These are phyloP conservation scores for Neurospora discreta DNA, from an alignment of 495 filamentous ascomycete species.

Conservation along the genomic window DNA sequence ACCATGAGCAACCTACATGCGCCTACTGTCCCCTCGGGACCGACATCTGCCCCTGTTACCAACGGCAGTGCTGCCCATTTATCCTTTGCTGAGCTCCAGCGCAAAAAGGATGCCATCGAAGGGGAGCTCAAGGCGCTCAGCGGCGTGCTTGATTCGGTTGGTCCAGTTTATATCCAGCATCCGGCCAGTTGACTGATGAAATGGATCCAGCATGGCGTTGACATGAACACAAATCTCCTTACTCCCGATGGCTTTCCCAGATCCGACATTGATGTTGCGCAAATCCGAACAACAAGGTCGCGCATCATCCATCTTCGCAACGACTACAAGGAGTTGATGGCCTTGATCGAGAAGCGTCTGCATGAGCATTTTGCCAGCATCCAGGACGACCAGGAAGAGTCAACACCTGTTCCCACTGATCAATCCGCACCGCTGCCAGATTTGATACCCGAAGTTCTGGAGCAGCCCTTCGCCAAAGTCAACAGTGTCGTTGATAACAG, in stretches of 20 bases:
- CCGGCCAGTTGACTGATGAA: constrained; percentile 4
- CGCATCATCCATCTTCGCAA: constrained; percentile 84
- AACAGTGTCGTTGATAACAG: constrained; percentile 70
- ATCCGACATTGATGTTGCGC: constrained; percentile 88
- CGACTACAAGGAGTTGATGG: constrained; percentile 87
- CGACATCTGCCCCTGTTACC: constrained; percentile 38
- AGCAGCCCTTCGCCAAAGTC: constrained; percentile 78
- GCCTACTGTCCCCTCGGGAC: constrained; percentile 63
- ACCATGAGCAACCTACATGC: constrained; percentile 64
- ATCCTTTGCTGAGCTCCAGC: constrained; percentile 46
- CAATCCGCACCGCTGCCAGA: constrained; percentile 16
- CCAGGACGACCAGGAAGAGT: constrained; percentile 26
- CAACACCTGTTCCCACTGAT: background rate
- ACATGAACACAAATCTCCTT: constrained; percentile 80
- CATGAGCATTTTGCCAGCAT: constrained; percentile 63
- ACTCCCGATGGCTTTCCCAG: constrained; percentile 91
- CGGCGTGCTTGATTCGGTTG: constrained; percentile 76
- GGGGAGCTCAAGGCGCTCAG: constrained; percentile 74
- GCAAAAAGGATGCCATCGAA: constrained; percentile 72
- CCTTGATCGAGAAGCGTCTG: constrained; percentile 64
- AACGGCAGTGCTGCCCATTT: constrained; percentile 48
- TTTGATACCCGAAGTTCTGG: constrained; percentile 33
- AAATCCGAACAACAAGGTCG: constrained; percentile 83
- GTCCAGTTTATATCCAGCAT: constrained; percentile 15
- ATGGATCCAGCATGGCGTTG: constrained; percentile 65